A percentile compares a stretch with the other conserved stretches of the same genome.
These are phyloP conservation scores for Penicillium paxilli DNA, from an alignment of 495 filamentous ascomycete genomes.

Conservation along the genomic window DNA sequence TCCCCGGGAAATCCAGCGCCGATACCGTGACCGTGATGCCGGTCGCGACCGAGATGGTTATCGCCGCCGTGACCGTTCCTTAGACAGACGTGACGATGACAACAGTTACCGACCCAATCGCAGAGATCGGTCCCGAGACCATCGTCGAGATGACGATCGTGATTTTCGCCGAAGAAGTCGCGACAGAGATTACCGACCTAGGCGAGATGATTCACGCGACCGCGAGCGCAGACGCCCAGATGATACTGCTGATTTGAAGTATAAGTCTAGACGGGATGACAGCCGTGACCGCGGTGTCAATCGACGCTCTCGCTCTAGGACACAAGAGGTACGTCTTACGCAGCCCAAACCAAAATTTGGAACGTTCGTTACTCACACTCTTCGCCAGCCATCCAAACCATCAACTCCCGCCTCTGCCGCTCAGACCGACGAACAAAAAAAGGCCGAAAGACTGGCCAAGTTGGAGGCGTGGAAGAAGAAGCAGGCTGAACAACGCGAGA, in stretches of 20 bases:
- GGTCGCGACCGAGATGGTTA: conserved; percentile 60
- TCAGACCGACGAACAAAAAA: conserved; percentile 78
- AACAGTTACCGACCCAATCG: conserved; percentile 59
- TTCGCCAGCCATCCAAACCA: conserved; percentile 38
- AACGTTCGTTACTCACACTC: conserved; percentile 1
- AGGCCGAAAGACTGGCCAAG: conserved; percentile 79
- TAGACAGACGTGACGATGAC: conserved; percentile 72
- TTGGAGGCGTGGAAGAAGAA: conserved; percentile 92
- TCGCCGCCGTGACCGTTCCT: conserved; percentile 70
- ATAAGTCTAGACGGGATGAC: conserved; percentile 68
- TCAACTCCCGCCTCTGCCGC: conserved; percentile 51
- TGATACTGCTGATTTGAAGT: conserved; percentile 73
- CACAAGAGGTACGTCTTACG: conserved; percentile 53
- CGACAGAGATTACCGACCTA: conserved; percentile 71
- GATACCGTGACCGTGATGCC: conserved; percentile 58
- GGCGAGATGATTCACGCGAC: conserved; percentile 81
- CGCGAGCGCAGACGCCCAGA: conserved; percentile 67
- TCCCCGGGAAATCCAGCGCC: conserved; percentile 44
- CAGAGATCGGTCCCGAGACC: conserved; percentile 66
- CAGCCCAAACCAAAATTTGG: neutral
- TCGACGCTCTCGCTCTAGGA: conserved; percentile 42
- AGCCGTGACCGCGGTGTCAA: conserved; percentile 54
- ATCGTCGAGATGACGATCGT: conserved; percentile 55
- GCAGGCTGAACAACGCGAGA: conserved; percentile 73
- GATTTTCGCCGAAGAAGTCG: conserved; percentile 66